These are phyloP conservation scores for Trametes cinnabarina DNA, from an alignment of 768 basidiomycete genomes.

Conservation along the genomic window DNA sequence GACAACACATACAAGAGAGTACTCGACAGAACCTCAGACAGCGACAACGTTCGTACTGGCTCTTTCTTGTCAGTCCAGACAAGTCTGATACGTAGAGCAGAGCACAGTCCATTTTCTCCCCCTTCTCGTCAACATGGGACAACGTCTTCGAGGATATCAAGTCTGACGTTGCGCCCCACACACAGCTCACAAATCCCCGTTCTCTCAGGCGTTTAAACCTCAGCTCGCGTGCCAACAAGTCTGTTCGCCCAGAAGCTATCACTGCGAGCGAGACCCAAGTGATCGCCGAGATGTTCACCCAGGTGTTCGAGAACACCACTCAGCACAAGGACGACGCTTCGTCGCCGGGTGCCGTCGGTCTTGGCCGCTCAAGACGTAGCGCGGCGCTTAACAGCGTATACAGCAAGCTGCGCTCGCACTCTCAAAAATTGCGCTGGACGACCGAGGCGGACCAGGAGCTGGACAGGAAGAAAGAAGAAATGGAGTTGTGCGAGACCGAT, in stretches of 20 bases:
- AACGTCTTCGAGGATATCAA: constrained; percentile 51
- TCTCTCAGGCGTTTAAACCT: constrained; percentile 5
- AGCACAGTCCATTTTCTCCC: constrained; percentile 29
- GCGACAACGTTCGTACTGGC: background rate
- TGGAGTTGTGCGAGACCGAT: constrained; percentile 68
- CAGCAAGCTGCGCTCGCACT: constrained; percentile 51
- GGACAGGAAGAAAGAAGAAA: constrained; percentile 63
- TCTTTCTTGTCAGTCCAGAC: background rate
- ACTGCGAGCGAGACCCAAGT: constrained; percentile 64
- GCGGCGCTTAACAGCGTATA: constrained; percentile 35
- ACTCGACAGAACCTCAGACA: background rate
- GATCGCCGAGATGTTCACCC: constrained; percentile 72
- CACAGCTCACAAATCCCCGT: constrained; percentile 15
- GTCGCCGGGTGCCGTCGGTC: background rate
- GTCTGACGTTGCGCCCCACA: constrained; percentile 27
- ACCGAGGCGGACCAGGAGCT: constrained; percentile 67
- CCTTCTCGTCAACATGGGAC: constrained; percentile 44
- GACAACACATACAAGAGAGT: background rate
- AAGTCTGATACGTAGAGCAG: background rate
- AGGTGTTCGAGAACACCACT: constrained; percentile 47
- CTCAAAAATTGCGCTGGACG: constrained; percentile 67
- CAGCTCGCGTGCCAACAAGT: background rate
- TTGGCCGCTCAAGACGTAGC: constrained; percentile 37
- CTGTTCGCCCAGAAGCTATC: constrained; percentile 52
- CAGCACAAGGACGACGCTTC: background rate